A percentile compares a stretch with the other conserved stretches of the same genome.
Conservation (phyloP, 2,329 filamentous ascomycete genomes). For the Penicillium janthinellum region DNA sequence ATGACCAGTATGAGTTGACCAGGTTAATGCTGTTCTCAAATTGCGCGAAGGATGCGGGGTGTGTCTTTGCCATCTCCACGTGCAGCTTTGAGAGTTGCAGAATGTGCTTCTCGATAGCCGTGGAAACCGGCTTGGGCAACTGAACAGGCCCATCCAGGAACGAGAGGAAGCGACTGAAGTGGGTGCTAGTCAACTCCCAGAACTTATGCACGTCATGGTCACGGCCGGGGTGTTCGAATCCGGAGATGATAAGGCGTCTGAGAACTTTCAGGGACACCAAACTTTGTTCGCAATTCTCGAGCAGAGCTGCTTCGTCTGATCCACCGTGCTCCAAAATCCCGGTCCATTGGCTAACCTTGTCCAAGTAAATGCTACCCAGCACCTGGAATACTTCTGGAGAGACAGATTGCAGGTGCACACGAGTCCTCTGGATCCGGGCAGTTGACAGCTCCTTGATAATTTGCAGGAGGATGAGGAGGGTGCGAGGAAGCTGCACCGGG, state of each 20-base stretch:
- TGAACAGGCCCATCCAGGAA: slow-evolving; percentile 63
- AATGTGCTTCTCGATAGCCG: slow-evolving; percentile 78
- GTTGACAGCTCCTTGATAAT: slow-evolving; percentile 89
- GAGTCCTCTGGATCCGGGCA: slow-evolving; percentile 72
- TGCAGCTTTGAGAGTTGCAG: slow-evolving; percentile 91
- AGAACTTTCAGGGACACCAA: slow-evolving; percentile 77
- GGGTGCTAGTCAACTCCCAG: slow-evolving; percentile 75
- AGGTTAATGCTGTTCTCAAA: slow-evolving; percentile 78
- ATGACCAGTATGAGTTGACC: slow-evolving; percentile 79
- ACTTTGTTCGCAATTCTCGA: slow-evolving; percentile 73
- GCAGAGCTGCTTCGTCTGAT: slow-evolving; percentile 60
- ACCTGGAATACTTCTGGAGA: slow-evolving; percentile 83
- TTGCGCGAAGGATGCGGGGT: slow-evolving; percentile 79
- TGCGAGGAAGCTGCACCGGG: slow-evolving; percentile 68
- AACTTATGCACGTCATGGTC: slow-evolving; percentile 74
- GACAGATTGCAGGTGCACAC: slow-evolving; percentile 73
- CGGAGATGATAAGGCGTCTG: slow-evolving; percentile 74
- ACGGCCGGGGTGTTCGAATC: slow-evolving; percentile 82
- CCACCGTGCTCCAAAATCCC: slow-evolving; percentile 59
- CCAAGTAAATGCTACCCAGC: slow-evolving; percentile 74
- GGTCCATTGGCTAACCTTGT: slow-evolving; percentile 71
- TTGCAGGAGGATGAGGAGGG: slow-evolving; percentile 76
- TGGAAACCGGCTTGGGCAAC: slow-evolving; percentile 56
- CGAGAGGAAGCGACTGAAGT: slow-evolving; percentile 74
- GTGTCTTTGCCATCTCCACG: slow-evolving; percentile 76